These are phyloP conservation scores for Magnaporthiopsis incrustans DNA, from an alignment of 2,329 filamentous ascomycete genomes.

Conservation along the genomic window DNA sequence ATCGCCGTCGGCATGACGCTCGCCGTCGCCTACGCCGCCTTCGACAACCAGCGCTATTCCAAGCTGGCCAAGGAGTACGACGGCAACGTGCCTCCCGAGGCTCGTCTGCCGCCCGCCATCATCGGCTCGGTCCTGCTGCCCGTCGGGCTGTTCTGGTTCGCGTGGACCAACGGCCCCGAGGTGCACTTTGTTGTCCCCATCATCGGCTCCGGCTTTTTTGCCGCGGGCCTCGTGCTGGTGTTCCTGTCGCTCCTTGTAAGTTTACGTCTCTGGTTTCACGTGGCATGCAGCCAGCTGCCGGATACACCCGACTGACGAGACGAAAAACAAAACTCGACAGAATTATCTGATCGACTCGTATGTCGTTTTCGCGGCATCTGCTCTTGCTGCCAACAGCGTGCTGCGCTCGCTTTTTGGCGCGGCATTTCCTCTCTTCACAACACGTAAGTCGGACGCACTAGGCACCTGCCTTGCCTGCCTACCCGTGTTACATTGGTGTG, in stretches of 20 bases:
- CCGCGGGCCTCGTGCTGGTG: constrained; percentile 46
- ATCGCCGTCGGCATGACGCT: constrained; percentile 58
- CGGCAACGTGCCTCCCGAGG: constrained; percentile 56
- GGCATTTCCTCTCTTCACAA: constrained; percentile 66
- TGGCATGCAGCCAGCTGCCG: background rate
- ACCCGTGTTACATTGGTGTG: background rate
- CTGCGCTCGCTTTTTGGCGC: constrained; percentile 65
- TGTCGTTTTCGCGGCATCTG: constrained; percentile 69
- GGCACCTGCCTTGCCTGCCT: too few relatives aligned
- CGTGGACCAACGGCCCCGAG: constrained; percentile 51
- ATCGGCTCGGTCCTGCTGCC: constrained; percentile 56
- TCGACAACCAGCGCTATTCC: constrained; percentile 47
- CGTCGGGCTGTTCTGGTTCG: constrained; percentile 59
- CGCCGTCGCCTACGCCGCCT: constrained; percentile 47
- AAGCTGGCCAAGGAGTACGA: constrained; percentile 31
- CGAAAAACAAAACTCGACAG: background rate
- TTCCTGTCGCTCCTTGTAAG: constrained; percentile 49
- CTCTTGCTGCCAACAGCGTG: constrained; percentile 64
- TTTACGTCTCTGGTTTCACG: background rate
- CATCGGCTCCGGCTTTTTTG: constrained; percentile 29
- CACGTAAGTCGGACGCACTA: constrained; percentile 20
- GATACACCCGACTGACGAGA: background rate
- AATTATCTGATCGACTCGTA: constrained; percentile 65
- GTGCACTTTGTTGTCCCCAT: constrained; percentile 28
- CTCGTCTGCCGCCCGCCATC: constrained; percentile 53